Base-by-base conservation (phyloP, 352 stramenopile species). In the Globisporangium viniferum region DNA sequence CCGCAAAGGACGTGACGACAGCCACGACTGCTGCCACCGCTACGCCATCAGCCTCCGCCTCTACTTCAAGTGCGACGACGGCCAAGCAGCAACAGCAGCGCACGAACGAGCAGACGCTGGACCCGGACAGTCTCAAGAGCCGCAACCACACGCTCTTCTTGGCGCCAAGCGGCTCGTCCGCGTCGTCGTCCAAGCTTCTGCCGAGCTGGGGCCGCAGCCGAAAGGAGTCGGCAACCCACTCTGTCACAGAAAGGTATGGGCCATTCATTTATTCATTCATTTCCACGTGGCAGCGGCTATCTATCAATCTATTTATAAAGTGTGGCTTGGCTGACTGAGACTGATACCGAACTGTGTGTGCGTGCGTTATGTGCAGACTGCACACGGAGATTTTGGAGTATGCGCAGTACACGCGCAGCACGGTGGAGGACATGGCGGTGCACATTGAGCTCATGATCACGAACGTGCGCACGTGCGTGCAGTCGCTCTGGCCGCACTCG, bases 341-440 rank as follows among this genome's bases (percentile, higher is more conserved):
- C 44, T 49, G 44, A 49, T 49, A 49, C 44, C 44, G 6, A 22
- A 9, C 44, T n/a, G 18, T 49, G 44, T 49, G 36, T 44, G 36
- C 12, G 10, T 44, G 15, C 5, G 3, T 22, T 6, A n/a, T 49
- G 18, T 10, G 44, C 18, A 49, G 72, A 61, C 70, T 96, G 14
- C 88, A 96, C 63, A 74, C 83, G 41, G 88, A 96, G 70, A 94
- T 96, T 66, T 46, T 94, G 36, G 80, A 91, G 65, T 94, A 94
- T 69, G 81, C 80, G 5, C 70, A 75, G 62, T 90, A 93, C 62
- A 94, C 82, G 10, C 86, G 87, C 27, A 58, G 65, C 9, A 93
- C 83, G 1, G 88, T 96, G 51, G 80, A 84, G 29, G 75, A 70
- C 18, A 93, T 96, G 88, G 78, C 81, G 6, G 76, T 94, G 29